Percentiles rank a stretch among this genome's conserved stretches.
phyloP scores from a whole-genome alignment of 768 basidiomycete genomes.

The Gelatoporia subvermispora region DNA sequence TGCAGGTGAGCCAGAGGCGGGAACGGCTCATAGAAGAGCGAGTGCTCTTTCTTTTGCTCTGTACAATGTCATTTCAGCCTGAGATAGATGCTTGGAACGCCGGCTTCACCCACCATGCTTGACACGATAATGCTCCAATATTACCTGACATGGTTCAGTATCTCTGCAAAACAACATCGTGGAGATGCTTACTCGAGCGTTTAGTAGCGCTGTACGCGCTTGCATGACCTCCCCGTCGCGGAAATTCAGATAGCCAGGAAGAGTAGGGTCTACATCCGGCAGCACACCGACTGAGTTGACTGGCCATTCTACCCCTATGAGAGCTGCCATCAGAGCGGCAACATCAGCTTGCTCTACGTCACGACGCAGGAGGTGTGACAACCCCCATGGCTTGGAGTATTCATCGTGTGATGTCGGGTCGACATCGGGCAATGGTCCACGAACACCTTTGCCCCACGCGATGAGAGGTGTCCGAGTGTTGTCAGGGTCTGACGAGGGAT shows the following conservation, averaged over 20 bases:
- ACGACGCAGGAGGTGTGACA: constrained; percentile 53
- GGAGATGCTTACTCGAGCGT: constrained; percentile 48
- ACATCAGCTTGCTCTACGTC: constrained; percentile 86
- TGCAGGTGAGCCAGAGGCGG: constrained; percentile 34
- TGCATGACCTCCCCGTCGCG: constrained; percentile 41
- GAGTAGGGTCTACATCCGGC: constrained; percentile 63
- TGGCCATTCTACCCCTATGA: constrained; percentile 72
- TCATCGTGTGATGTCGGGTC: constrained; percentile 57
- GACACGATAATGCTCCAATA: constrained; percentile 71
- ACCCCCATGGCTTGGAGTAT: constrained; percentile 61
- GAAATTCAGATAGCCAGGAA: constrained; percentile 53
- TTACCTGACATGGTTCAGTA: constrained; percentile 33
- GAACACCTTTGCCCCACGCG: constrained; percentile 76
- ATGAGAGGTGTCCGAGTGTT: constrained; percentile 83
- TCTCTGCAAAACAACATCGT: neutral
- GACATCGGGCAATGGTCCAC: constrained; percentile 58
- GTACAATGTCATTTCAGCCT: neutral
- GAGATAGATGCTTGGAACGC: no score
- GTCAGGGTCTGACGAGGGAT: constrained; percentile 59
- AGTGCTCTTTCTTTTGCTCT: constrained; percentile 60
- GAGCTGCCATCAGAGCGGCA: constrained; percentile 69
- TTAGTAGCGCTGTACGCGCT: constrained; percentile 55
- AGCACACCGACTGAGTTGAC: constrained; percentile 80
- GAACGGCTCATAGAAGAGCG: constrained; percentile 64
- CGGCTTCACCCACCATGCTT: constrained; percentile 72